Base-by-base conservation (phyloP, 352 stramenopile species). In the Globisporangium parvum region DNA sequence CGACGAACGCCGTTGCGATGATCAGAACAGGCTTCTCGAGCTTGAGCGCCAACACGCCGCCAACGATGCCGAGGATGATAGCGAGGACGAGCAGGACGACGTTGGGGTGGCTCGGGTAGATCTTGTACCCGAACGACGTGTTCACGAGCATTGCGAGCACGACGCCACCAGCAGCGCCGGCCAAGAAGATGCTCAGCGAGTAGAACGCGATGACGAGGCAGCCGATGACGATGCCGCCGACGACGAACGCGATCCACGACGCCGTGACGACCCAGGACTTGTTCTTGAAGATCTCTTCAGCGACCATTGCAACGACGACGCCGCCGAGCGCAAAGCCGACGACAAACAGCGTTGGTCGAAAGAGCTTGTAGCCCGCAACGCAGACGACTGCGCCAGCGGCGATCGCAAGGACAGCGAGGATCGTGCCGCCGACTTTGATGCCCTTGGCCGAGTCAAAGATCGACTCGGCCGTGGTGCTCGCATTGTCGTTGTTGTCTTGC, bases 231-330 rank as follows among this genome's bases (percentile, higher is more conserved):
- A 85, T 52, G 21, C 78, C 76, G 4, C 75, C 71, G 3, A 80
- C 55, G 15, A 82, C 65, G 53, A 88, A 87, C 26, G 64, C 67
- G 20, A 87, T 62, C 78, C 78, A 88, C 6, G 73, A 85, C 28
- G 72, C 78, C 1, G 72, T 84, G 41, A 71, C 35, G 49, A 83
- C 48, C 72, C 70, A 87, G 47, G 71, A 71, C 41, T 79, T 62
- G 58, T 63, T 57, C 6, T 78, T 54, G 51, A 77, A 79, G 17
- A 79, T 40, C 26, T 67, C 26, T 50, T 87, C 78, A 3, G 70
- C 62, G 26, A 71, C 37, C 18, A 73, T 65, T 2, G 74, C 73
- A 23, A 83, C 33, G 0, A 55, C 46, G 10, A 87, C 71, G 15
- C 76, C 71, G 33, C 75, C 79, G 24, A 70, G 60, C n/a, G 74